Percentiles rank a stretch among this genome's conserved stretches.
Conservation (phyloP, 164 flowering plant genomes). For the Warburgia ugandensis region DNA sequence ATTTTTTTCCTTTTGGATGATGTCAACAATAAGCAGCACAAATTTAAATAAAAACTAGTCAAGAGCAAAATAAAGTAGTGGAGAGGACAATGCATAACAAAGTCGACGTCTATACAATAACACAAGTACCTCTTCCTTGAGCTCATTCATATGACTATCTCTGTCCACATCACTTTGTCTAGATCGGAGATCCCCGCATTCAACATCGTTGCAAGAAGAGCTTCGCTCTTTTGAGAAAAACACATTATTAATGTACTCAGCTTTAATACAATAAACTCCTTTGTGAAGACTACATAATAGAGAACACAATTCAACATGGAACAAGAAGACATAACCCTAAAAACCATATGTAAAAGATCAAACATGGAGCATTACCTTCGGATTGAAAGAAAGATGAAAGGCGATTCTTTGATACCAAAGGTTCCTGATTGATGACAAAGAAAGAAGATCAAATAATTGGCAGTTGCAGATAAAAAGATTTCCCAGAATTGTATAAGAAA, state of each 20-base stretch:
- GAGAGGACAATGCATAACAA: no score
- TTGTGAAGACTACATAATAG: not conserved
- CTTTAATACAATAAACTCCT: not conserved
- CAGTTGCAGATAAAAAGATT: not conserved
- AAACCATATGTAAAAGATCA: not conserved
- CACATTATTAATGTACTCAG: not conserved
- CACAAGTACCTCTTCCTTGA: constrained; percentile 47
- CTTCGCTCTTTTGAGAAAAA: not conserved
- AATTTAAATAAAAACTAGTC: not conserved
- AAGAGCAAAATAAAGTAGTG: not conserved
- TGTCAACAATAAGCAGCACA: not conserved
- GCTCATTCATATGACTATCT: constrained; percentile 20
- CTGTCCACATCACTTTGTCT: constrained; percentile 5
- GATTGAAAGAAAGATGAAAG: constrained; percentile 36
- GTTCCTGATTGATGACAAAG: constrained; percentile 23
- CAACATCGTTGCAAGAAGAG: constrained; percentile 8
- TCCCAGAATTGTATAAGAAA: not conserved
- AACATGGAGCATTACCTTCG: constrained; percentile 32
- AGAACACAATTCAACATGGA: not conserved
- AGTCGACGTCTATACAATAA: not conserved
- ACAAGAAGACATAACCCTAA: not conserved
- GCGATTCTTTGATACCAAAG: constrained; percentile 25
- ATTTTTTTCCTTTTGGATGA: no score
- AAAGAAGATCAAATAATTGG: not conserved
- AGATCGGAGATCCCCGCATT: constrained; percentile 11